A percentile compares a stretch with the other conserved stretches of the same genome.
phyloP scores from a whole-genome alignment of 2,329 filamentous ascomycete species.

The Camptophora hylomeconis region DNA sequence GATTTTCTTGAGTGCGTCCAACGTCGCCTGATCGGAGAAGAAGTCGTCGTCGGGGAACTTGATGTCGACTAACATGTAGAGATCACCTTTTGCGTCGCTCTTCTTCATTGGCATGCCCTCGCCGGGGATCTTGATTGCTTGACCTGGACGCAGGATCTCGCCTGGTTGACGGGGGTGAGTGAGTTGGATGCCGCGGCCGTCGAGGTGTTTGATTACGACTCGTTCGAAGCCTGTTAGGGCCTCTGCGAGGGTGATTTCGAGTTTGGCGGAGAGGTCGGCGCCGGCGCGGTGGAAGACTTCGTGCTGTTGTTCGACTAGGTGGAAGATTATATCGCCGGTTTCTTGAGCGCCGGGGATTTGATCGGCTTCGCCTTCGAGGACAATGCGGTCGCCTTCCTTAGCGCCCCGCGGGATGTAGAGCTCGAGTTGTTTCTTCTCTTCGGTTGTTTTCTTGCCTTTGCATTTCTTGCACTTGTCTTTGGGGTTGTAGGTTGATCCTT shows the following conservation, averaged over 20 bases:
- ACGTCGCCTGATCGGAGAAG: slow-evolving; percentile 53
- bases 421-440: slow-evolving; percentile 88
- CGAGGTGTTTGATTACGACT: slow-evolving; percentile 81
- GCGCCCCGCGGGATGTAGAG: slow-evolving; percentile 57
- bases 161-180: slow-evolving; percentile 63
- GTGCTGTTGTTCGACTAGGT: slow-evolving; percentile 69
- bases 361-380: slow-evolving; percentile 86
- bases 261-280: slow-evolving; percentile 67
- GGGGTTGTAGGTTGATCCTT: slow-evolving; percentile 79
- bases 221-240: slow-evolving; percentile 80
- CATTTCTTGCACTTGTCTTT: slow-evolving; percentile 99
- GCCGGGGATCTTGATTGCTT: slow-evolving; percentile 71
- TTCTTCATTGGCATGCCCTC: slow-evolving; percentile 94
- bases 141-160: slow-evolving; percentile 67
- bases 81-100: slow-evolving; percentile 68
- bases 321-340: slow-evolving; percentile 88
- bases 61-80: slow-evolving; percentile 76
- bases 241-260: slow-evolving; percentile 71
- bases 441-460: slow-evolving; percentile 77
- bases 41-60: slow-evolving; percentile 82
- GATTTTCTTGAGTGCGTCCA: slow-evolving; percentile 60
- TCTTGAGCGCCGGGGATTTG: slow-evolving; percentile 69
- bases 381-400: slow-evolving; percentile 71
- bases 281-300: slow-evolving; percentile 71
- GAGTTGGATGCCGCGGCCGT: slow-evolving; percentile 79